These are phyloP conservation scores for Globisporangium spinosum DNA, from an alignment of 352 stramenopile species.

Conservation along the genomic window DNA sequence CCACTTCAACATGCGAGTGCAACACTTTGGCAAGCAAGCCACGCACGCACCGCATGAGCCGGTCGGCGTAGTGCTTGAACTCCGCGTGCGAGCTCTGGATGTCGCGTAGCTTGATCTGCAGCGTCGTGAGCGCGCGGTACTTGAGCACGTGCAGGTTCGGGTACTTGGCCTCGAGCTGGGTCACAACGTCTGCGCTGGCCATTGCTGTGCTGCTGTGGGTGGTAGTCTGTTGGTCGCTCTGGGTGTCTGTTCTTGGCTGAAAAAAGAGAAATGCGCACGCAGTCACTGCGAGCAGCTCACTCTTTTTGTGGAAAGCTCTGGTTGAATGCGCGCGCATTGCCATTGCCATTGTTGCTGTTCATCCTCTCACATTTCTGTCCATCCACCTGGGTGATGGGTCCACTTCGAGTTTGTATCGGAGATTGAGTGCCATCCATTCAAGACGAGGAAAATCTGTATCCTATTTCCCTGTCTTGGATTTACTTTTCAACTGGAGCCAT, in stretches of 20 bases:
- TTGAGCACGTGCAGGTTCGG: conserved; percentile 59
- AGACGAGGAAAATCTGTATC: neutral
- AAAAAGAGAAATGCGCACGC: conserved; percentile 12
- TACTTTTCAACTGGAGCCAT: neutral
- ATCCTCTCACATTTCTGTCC: conserved; percentile 5
- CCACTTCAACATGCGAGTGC: conserved; percentile 6
- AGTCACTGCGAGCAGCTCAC: conserved; percentile 2
- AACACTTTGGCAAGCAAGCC: neutral
- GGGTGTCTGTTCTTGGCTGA: neutral
- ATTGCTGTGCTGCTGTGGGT: conserved; percentile 22
- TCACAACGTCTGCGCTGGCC: conserved; percentile 39
- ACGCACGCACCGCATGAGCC: conserved; percentile 60
- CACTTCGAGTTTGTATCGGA: neutral
- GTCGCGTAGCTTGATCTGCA: conserved; percentile 76
- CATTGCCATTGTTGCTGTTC: conserved; percentile 3
- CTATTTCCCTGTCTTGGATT: neutral
- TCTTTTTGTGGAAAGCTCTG: neutral
- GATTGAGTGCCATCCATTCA: neutral
- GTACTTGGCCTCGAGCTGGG: conserved; percentile 58
- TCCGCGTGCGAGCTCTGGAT: conserved; percentile 57
- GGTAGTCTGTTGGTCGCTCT: conserved; percentile 4
- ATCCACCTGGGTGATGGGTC: neutral
- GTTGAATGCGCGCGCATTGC: neutral
- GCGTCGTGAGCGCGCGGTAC: conserved; percentile 55
- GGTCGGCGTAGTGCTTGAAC: conserved; percentile 81